Percentiles rank a stretch among this genome's conserved stretches.
Conservation (phyloP, 345 rosid genomes). For the Aethionema arabicum region DNA sequence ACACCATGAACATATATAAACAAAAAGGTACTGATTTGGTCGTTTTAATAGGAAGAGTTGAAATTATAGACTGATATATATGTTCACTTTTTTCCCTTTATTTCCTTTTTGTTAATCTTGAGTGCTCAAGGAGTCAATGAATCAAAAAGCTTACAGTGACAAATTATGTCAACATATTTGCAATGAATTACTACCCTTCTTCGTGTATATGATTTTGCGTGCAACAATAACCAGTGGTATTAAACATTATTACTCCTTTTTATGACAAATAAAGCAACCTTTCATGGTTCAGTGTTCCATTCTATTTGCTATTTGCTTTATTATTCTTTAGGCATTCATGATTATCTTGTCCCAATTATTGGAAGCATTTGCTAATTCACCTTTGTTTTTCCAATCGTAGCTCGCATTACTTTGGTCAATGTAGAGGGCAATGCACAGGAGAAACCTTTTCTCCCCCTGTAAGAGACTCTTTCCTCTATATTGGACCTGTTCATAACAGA, state of each 20-base stretch:
- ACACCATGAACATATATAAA: conserved; percentile 32
- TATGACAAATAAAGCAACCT: conserved; percentile 22
- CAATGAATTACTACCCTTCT: conserved; percentile 39
- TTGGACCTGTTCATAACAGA: conserved; percentile 5
- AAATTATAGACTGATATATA: conserved; percentile 26
- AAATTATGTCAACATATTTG: conserved; percentile 37
- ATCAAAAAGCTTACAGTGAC: conserved; percentile 35
- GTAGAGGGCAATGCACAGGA: conserved; percentile 23
- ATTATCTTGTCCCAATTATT: conserved; percentile 55
- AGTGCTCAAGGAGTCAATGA: conserved; percentile 39
- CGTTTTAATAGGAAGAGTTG: conserved; percentile 25
- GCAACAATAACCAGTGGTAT: conserved; percentile 35
- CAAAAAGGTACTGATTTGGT: conserved; percentile 25
- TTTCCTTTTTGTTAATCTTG: conserved; percentile 22
- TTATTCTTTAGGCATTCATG: conserved; percentile 25
- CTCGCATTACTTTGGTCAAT: conserved; percentile 27
- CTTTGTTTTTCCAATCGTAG: conserved; percentile 32
- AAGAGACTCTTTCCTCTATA: conserved; percentile 13
- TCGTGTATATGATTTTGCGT: conserved; percentile 34
- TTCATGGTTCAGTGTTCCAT: conserved; percentile 28
- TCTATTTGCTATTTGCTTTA: conserved; percentile 31
- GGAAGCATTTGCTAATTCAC: conserved; percentile 42
- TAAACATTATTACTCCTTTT: conserved; percentile 41
- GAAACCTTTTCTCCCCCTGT: not conserved
- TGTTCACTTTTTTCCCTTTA: conserved; percentile 35